Conservation (phyloP, 2,329 filamentous ascomycete species). For the Arthroderma sp. region DNA sequence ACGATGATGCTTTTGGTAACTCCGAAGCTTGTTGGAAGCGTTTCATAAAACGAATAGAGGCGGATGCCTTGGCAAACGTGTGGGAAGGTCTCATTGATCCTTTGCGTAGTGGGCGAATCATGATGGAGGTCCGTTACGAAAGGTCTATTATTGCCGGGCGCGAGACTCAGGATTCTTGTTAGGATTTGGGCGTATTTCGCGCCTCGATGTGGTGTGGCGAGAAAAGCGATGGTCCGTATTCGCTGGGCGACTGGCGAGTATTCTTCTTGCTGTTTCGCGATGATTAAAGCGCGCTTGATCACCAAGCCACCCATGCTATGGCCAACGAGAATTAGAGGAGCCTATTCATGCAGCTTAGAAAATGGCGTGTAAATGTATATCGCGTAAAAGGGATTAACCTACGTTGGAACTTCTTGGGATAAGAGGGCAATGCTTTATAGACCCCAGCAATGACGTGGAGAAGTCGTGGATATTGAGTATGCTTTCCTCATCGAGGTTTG, state of each 20-base stretch:
- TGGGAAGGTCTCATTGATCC: constrained; percentile 36
- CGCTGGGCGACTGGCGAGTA: neutral
- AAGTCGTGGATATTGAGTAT: constrained; percentile 22
- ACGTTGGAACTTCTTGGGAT: neutral
- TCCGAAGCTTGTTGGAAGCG: constrained; percentile 17
- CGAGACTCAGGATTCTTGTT: constrained; percentile 13
- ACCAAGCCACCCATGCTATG: constrained; percentile 18
- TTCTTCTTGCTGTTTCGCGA: too few relatives aligned
- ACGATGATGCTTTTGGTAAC: constrained; percentile 21
- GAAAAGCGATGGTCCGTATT: constrained; percentile 14
- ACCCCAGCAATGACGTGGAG: constrained; percentile 21
- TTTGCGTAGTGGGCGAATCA: constrained; percentile 23
- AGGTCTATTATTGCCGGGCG: neutral
- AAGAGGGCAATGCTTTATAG: constrained; percentile 1
- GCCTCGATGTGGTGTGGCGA: constrained; percentile 18
- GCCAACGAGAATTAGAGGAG: constrained; percentile 7
- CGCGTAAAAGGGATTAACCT: constrained; percentile 1
- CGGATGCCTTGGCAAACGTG: constrained; percentile 24
- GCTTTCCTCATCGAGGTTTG: constrained; percentile 17
- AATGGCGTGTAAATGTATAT: constrained; percentile 3
- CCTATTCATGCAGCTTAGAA: too few relatives aligned
- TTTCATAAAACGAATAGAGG: constrained; percentile 38
- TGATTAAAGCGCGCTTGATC: constrained; percentile 13
- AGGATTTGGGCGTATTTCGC: constrained; percentile 11
- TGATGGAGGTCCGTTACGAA: constrained; percentile 25